phyloP scores from a whole-genome alignment of 371 early-diverging fungal genomes.

The Enterospora canceri region DNA sequence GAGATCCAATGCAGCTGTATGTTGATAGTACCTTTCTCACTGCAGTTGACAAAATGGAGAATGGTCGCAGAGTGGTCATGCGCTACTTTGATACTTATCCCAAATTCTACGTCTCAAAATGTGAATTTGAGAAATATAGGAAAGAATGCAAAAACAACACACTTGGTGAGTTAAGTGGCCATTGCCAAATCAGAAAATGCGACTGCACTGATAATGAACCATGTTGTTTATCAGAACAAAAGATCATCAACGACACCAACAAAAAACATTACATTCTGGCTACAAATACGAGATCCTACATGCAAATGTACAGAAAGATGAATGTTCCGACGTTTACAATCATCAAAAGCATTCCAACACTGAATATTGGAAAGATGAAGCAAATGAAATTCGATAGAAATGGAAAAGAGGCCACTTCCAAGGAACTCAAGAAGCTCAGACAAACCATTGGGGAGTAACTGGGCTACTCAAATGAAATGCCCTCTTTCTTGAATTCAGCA shows the following conservation, averaged over 20 bases:
- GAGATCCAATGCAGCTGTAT: slow-evolving; percentile 28
- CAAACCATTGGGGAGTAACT: not conserved
- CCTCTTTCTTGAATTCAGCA: slow-evolving; percentile 52
- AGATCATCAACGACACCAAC: slow-evolving; percentile 20
- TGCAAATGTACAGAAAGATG: not conserved
- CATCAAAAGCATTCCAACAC: slow-evolving; percentile 2
- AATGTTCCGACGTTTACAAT: slow-evolving; percentile 9
- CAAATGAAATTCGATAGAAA: not conserved
- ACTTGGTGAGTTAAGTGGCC: slow-evolving; percentile 9
- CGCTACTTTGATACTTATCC: slow-evolving; percentile 23
- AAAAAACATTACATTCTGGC: slow-evolving; percentile 32
- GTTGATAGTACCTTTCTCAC: slow-evolving; percentile 23
- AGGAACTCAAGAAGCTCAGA: slow-evolving; percentile 27
- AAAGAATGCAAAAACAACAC: not conserved
- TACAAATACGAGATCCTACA: slow-evolving; percentile 8
- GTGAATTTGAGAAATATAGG: slow-evolving; percentile 29
- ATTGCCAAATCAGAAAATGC: slow-evolving; percentile 24
- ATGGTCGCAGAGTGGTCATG: slow-evolving; percentile 5
- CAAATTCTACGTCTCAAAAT: slow-evolving; percentile 35
- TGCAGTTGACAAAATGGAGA: slow-evolving; percentile 4
- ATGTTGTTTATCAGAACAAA: not conserved
- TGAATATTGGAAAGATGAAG: slow-evolving; percentile 8
- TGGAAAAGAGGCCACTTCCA: not conserved
- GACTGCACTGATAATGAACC: not conserved
- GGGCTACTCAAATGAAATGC: slow-evolving; percentile 31